Evolutionary conservation across 1,139 yeast species (phyloP), one percentile per base, ranked within the genome.

Genomic region (Candida frijolesensis): DNA sequence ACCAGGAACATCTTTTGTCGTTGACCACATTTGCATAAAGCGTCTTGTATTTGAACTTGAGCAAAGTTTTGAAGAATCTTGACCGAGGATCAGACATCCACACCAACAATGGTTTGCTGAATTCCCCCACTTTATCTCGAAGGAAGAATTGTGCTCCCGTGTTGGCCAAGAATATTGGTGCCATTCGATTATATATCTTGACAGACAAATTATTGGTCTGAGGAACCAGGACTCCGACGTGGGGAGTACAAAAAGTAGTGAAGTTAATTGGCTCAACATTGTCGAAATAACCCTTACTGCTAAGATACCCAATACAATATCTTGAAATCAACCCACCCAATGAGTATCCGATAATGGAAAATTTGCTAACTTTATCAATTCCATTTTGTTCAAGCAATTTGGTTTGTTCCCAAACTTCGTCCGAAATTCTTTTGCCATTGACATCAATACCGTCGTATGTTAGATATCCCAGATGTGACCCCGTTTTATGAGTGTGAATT

Each of bases 401-500:
- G 3, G 85, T 74, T 57, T 81, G 80, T 1, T 60, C 64, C 29
- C 74, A 63, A 45, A 89, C 83, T 65, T 89, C 96, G 51, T 79
- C 80, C 1, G 88, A 83, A 4, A 88, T 87, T 37, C 96, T 72
- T 51, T 83, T 75, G 1, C 96, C 96, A 63, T 94, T 89, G 39
- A 89, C 83, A 58, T 89, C 96, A 33, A 89, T 83, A 1, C 96
- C 96, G 61, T 89, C 96, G 60, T 89, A 85, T 1, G 96, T 89
- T 59, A 81, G 78, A 63, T 83, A 87, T 5, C 82, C 82, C 16
- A 84, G 79, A 62, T 87, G 89, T 11, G 86, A 76, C 18, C 79
- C 79, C 0, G 94, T 79, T 43, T 82, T 75, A 60, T 85, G 81
- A 10, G 85, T 78, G 0, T 78, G 66, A 2, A 87, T 59, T 45